Evolutionary conservation across 108 stramenopile genomes (phyloP).

Genomic region (Pelagomonas calceolata): DNA sequence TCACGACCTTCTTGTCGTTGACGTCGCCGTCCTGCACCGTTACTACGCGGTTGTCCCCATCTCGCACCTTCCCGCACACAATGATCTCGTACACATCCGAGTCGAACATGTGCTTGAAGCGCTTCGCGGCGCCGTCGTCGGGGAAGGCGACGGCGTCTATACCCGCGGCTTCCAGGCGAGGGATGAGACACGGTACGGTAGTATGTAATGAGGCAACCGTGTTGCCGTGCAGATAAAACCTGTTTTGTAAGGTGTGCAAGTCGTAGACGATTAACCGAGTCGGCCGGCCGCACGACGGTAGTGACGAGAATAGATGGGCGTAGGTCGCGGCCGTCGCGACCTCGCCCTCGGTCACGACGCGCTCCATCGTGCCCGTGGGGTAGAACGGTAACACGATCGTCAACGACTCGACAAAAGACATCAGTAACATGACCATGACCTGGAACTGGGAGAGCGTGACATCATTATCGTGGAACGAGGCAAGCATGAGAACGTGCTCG

Average conservation of each 20-base stretch:
- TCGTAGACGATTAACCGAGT: constrained; percentile 77
- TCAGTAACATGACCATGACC: constrained; percentile 68
- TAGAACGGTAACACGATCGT: constrained; percentile 76
- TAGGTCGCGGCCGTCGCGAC: constrained; percentile 80
- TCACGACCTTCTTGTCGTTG: constrained; percentile 42
- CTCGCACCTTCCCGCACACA: constrained; percentile 63
- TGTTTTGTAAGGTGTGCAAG: constrained; percentile 73
- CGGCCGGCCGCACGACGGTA: constrained; percentile 65
- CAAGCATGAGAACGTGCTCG: constrained; percentile 69
- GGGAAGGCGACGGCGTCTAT: constrained; percentile 72
- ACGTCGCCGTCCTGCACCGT: constrained; percentile 41
- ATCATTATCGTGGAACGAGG: constrained; percentile 76
- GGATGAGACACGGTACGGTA: constrained; percentile 54
- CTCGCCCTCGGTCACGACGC: constrained; percentile 60
- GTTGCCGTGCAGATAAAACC: constrained; percentile 64
- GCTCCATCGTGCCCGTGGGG: constrained; percentile 73
- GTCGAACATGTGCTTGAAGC: constrained; percentile 61
- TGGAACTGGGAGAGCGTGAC: constrained; percentile 77
- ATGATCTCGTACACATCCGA: constrained; percentile 47
- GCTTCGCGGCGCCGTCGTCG: constrained; percentile 82
- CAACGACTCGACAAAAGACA: constrained; percentile 59
- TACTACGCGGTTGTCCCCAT: constrained; percentile 29
- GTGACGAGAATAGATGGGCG: constrained; percentile 67
- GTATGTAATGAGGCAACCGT: constrained; percentile 65
- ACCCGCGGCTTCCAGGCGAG: constrained; percentile 23